Evolutionary conservation across 352 stramenopile genomes (phyloP), one percentile per base, ranked within the genome.

Genomic region (Pythium grandisporangium): DNA sequence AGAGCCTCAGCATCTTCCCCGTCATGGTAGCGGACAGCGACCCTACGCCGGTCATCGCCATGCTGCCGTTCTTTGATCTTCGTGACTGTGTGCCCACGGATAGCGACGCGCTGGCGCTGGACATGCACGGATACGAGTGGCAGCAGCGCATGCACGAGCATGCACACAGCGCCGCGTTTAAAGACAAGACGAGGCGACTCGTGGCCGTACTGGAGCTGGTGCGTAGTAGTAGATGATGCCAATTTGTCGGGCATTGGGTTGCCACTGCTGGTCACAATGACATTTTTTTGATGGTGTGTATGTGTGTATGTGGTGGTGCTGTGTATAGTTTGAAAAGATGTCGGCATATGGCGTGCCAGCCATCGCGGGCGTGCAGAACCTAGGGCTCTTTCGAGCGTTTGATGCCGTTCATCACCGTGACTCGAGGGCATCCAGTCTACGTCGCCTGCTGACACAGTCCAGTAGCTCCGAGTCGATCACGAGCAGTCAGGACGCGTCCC

Each of bases 51-150:
- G 62, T 66, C 25, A 83, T 85, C 45, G 51, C 53, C 2, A 80
- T 88, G 61, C 58, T 88, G 19, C 75, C 75, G 27, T 86, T 71
- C 55, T 88, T 88, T 51, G 70, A 88, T 37, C 46, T 88, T 46
- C 65, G 69, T 12, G 70, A 84, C 36, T 85, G 75, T 38, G 66
- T 88, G 23, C 75, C 75, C 5, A 50, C 35, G 6, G 45, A 62
- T 17, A 13, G 32, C 1, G 53, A 48, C 1, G 37, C 59, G 29
- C 42, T 67, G 2, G 35, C 30, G 29, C 43, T 78, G 8, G 63
- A 67, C 20, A 42, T 51, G 6, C 40, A 56, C 10, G 65, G 63
- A 46, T 35, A 55, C 14, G 58, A 53, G 24, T 88, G 75, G 75
- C 42, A 44, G 16, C 43, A 54, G 32, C 35, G 63, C 30, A 77